Conservation (phyloP, 108 stramenopile species). For the Skeletonema grethae region DNA sequence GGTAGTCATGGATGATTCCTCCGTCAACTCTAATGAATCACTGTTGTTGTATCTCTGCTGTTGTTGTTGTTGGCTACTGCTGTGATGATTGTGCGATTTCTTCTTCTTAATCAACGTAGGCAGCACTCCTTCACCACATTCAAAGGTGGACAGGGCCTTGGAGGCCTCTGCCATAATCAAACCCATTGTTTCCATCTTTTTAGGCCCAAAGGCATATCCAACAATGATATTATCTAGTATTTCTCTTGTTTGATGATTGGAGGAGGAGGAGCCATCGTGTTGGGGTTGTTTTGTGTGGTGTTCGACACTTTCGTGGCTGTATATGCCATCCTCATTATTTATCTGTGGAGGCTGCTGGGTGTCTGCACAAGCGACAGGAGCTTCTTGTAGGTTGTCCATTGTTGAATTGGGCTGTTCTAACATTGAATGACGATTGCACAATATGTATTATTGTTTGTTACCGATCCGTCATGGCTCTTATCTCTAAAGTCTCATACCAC, state of each 20-base stretch:
- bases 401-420: not conserved
- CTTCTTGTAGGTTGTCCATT: not conserved
- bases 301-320: not conserved
- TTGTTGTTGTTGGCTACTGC: not conserved
- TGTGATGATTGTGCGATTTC: conserved; percentile 1
- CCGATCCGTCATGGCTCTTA: not conserved
- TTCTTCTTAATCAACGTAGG: conserved; percentile 8
- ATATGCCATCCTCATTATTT: not conserved
- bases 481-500: not conserved
- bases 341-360: not conserved
- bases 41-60: not conserved
- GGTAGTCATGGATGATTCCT: conserved; percentile 38
- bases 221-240: conserved; percentile 65
- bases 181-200: conserved; percentile 92
- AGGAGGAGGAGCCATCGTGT: not conserved
- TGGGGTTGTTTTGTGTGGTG: conserved; percentile 2
- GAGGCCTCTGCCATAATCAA: conserved; percentile 85
- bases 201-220: conserved; percentile 85
- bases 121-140: conserved; percentile 15
- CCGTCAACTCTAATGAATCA: not conserved
- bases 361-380: not conserved
- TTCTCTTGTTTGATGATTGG: conserved; percentile 6
- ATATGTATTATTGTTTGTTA: not conserved
- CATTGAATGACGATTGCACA: not conserved
- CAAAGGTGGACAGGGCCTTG: conserved; percentile 49